A percentile compares a stretch with the other conserved stretches of the same genome.
Conservation (phyloP, 2,329 filamentous ascomycete species). For the Colletotrichum sp. region DNA sequence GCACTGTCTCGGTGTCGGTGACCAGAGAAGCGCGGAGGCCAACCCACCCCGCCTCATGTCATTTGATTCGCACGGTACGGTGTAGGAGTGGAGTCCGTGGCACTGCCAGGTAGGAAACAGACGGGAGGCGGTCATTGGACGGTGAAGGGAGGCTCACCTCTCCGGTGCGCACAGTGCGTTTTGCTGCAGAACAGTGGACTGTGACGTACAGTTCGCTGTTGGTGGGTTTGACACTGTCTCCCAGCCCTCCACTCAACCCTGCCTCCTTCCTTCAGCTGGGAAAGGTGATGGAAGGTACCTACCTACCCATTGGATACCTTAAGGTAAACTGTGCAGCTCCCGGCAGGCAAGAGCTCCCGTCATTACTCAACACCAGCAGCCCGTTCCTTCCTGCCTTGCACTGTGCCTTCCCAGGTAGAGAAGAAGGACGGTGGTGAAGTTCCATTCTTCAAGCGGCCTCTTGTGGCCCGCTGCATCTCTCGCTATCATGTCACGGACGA, state of each 20-base stretch:
- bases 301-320: not conserved
- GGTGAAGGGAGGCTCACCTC: not conserved
- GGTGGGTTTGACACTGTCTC: not conserved
- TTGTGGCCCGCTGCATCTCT: slow-evolving; percentile 10
- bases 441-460: not conserved
- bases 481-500: not conserved
- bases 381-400: not conserved
- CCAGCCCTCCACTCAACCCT: not conserved
- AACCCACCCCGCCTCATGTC: not conserved
- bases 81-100: slow-evolving; percentile 1
- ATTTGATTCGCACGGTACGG: slow-evolving; percentile 10
- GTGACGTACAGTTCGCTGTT: not conserved
- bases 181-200: not conserved
- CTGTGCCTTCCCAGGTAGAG: not conserved
- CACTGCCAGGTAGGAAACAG: not conserved
- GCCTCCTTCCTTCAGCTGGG: not conserved
- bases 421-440: not conserved
- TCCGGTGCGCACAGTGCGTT: not conserved
- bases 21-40: not conserved
- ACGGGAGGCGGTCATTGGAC: not conserved
- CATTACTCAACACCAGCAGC: not conserved
- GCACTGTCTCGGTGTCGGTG: not conserved
- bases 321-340: not conserved
- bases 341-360: not conserved
- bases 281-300: not conserved